Evolutionary conservation across 495 filamentous ascomycete species (phyloP).

Genomic region (Rostrohypoxylon terebratum): DNA sequence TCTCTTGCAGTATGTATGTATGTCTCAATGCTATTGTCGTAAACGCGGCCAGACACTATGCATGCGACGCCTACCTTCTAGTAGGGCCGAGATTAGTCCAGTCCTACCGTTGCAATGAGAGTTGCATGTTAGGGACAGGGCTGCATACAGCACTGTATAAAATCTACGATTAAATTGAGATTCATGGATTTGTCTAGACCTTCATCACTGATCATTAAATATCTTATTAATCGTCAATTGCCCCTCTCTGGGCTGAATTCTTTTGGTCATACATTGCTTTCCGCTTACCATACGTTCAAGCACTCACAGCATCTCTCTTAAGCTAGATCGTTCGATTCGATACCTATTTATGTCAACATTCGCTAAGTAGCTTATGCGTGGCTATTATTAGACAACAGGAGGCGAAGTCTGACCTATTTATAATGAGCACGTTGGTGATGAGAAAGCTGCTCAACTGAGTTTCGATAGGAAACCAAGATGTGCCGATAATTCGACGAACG

Average conservation of each 20-base stretch:
- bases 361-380: not conserved
- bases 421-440: too few species aligned
- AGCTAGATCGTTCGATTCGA: not conserved
- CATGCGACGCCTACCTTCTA: not conserved
- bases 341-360: not conserved
- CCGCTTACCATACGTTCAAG: not conserved
- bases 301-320: not conserved
- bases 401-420: too few species aligned
- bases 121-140: not conserved
- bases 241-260: not conserved
- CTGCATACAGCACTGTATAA: not conserved
- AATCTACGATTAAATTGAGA: not conserved
- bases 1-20: not conserved
- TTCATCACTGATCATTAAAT: not conserved
- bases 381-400: not conserved
- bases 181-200: constrained; percentile 5
- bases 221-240: not conserved
- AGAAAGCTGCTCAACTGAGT: too few species aligned
- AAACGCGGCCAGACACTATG: not conserved
- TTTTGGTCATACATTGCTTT: not conserved
- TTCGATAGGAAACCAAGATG: too few species aligned
- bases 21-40: not conserved
- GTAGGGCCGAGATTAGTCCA: constrained; percentile 6
- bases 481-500: too few species aligned
- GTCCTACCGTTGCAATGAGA: not conserved